Conservation (phyloP, 2,329 filamentous ascomycete species). For the Fusarium buharicum region DNA sequence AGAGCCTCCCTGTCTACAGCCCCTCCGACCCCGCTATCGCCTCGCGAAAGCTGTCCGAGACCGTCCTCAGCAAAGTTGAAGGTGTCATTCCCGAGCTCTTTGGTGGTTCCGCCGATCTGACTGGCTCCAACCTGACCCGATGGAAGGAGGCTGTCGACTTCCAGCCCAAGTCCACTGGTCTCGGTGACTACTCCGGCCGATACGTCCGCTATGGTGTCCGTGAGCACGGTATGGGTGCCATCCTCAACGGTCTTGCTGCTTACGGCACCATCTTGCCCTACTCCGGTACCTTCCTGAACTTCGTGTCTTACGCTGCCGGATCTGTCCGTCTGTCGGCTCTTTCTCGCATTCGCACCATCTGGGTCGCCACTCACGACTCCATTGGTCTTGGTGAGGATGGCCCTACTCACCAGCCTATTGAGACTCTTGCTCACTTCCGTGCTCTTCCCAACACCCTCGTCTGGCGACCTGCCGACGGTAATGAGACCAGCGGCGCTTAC, state of each 20-base stretch:
- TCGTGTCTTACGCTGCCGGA: conserved; percentile 96
- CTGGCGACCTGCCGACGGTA: conserved; percentile 97
- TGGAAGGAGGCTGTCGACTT: conserved; percentile 98
- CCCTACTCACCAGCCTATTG: conserved; percentile 98
- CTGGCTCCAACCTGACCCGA: conserved; percentile 97
- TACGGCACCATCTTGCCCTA: conserved; percentile 97
- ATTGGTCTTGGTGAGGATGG: conserved; percentile 99
- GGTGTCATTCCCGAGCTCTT: conserved; percentile 86
- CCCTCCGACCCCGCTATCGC: conserved; percentile 85
- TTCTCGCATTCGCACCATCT: conserved; percentile 90
- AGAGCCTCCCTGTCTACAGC: conserved; percentile 90
- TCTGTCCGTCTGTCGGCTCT: conserved; percentile 93
- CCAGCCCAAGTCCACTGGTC: conserved; percentile 85
- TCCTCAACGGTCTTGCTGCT: conserved; percentile 93
- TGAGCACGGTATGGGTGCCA: conserved; percentile 91
- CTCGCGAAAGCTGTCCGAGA: conserved; percentile 96
- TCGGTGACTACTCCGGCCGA: conserved; percentile 90
- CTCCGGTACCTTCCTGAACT: conserved; percentile 98
- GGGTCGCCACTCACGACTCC: conserved; percentile 98
- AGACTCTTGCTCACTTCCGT: conserved; percentile 98
- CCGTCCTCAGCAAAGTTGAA: conserved; percentile 89
- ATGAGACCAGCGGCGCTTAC: conserved; percentile 98
- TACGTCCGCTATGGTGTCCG: conserved; percentile 94
- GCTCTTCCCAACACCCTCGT: conserved; percentile 99
- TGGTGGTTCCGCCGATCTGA: conserved; percentile 97